A percentile compares a stretch with the other conserved stretches of the same genome.
phyloP scores from a whole-genome alignment of 1,284 basidiomycete genomes.

The Psilocybe mexicana region DNA sequence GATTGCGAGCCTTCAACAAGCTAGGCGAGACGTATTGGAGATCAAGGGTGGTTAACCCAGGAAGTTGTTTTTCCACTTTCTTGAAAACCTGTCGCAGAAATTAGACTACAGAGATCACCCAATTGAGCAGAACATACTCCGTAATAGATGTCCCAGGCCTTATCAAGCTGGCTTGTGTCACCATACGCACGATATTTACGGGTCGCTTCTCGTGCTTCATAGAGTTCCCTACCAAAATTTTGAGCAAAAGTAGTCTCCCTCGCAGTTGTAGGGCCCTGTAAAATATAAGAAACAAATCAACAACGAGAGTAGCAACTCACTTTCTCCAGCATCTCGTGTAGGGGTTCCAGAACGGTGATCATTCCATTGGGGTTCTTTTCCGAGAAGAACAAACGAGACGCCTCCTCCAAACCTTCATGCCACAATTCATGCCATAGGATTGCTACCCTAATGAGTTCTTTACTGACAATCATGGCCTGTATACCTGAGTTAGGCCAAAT shows the following conservation, averaged over 20 bases:
- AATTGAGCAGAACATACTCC: constrained; percentile 46
- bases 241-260: constrained; percentile 96
- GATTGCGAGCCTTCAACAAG: constrained; percentile 84
- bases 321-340: constrained; percentile 92
- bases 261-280: constrained; percentile 87
- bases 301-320: constrained; percentile 44
- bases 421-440: constrained; percentile 99
- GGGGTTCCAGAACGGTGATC: constrained; percentile 92
- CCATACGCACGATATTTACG: constrained; percentile 85
- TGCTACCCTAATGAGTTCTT: constrained; percentile 95
- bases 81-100: constrained; percentile 81
- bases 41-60: constrained; percentile 89
- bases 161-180: constrained; percentile 90
- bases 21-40: constrained; percentile 97
- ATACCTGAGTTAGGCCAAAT: constrained; percentile 5
- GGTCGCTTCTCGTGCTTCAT: constrained; percentile 93
- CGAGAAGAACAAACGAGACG: constrained; percentile 95
- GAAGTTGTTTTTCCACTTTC: constrained; percentile 94
- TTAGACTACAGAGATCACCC: background rate
- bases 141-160: constrained; percentile 99
- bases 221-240: constrained; percentile 91
- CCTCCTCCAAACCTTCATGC: constrained; percentile 99
- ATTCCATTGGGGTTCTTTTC: constrained; percentile 99
- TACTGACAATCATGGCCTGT: constrained; percentile 89
- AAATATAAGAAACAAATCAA: background rate